These are phyloP conservation scores for Herpetospermum pedunculosum DNA, from an alignment of 306 rosid genomes.

Conservation along the genomic window DNA sequence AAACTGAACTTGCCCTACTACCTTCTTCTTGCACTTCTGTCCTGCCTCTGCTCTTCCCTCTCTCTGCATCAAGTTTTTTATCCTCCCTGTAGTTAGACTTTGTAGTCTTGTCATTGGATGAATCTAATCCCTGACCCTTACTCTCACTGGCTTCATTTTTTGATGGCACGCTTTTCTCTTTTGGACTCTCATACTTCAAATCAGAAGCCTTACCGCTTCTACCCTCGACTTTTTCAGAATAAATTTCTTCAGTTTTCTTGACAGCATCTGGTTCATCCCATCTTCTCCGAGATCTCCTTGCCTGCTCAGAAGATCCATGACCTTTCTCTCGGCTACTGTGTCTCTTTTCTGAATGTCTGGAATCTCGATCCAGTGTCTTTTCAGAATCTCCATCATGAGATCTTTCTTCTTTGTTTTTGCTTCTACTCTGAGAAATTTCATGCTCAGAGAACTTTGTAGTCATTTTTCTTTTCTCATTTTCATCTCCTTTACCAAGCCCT, in stretches of 20 bases:
- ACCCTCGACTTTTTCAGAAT: conserved; percentile 42
- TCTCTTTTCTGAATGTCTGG: conserved; percentile 44
- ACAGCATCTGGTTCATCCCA: conserved; percentile 77
- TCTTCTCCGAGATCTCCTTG: conserved; percentile 64
- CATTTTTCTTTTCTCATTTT: conserved; percentile 42
- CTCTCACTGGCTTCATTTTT: conserved; percentile 63
- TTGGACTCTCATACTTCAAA: conserved; percentile 42
- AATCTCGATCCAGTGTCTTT: conserved; percentile 47
- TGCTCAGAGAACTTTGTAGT: conserved; percentile 33
- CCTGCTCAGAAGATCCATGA: conserved; percentile 60
- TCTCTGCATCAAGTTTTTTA: conserved; percentile 57
- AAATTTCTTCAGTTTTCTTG: conserved; percentile 35
- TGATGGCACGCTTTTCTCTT: conserved; percentile 47
- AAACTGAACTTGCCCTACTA: conserved; percentile 25
- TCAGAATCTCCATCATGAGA: conserved; percentile 33
- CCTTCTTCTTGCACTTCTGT: conserved; percentile 44
- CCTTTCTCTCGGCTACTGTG: conserved; percentile 60
- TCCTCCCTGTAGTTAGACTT: conserved; percentile 56
- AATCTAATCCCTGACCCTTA: conserved; percentile 40
- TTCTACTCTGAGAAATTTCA: conserved; percentile 40
- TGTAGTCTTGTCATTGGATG: conserved; percentile 33
- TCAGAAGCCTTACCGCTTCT: conserved; percentile 46
- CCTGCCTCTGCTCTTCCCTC: conserved; percentile 61
- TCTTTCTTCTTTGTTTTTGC: conserved; percentile 44
- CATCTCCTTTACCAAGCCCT: conserved; percentile 28